Percentiles rank a stretch among this genome's conserved stretches.
These are phyloP conservation scores for Daldinia sp. DNA, from an alignment of 2,329 filamentous ascomycete genomes.

Conservation along the genomic window DNA sequence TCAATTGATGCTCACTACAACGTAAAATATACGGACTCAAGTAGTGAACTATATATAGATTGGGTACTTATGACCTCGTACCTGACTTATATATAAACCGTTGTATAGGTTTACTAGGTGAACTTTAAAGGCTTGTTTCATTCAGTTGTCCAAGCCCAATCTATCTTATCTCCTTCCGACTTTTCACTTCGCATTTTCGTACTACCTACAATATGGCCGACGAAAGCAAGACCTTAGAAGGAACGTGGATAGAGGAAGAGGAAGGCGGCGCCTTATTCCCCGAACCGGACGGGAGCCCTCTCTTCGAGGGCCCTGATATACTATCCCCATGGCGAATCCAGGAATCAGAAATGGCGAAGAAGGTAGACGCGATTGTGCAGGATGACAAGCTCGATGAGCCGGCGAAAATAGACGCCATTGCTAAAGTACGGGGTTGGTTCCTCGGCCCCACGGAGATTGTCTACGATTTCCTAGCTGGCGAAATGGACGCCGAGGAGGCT, in stretches of 20 bases:
- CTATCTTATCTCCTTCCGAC: neutral
- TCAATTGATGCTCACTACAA: neutral
- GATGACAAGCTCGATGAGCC: slow-evolving; percentile 32
- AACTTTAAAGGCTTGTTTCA: neutral
- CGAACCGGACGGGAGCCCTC: neutral
- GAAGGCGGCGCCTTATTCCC: slow-evolving; percentile 1
- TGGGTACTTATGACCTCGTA: no score
- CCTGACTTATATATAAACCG: no score
- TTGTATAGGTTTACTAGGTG: no score
- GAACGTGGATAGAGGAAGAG: neutral
- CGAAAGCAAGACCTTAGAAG: neutral
- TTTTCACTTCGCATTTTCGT: neutral
- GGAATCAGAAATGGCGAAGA: neutral
- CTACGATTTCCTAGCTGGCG: slow-evolving; percentile 25
- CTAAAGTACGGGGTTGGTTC: slow-evolving; percentile 27
- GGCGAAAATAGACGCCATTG: slow-evolving; percentile 30
- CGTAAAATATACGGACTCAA: neutral
- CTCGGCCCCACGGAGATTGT: slow-evolving; percentile 10
- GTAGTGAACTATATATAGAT: neutral
- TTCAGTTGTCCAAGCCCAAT: neutral
- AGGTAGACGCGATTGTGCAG: slow-evolving; percentile 6
- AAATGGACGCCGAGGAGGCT: slow-evolving; percentile 14
- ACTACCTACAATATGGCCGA: neutral
- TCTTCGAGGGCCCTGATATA: neutral
- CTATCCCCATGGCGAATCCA: neutral